Evolutionary conservation across 768 basidiomycete genomes (phyloP).

Genomic region (Podaxis pistillaris): DNA sequence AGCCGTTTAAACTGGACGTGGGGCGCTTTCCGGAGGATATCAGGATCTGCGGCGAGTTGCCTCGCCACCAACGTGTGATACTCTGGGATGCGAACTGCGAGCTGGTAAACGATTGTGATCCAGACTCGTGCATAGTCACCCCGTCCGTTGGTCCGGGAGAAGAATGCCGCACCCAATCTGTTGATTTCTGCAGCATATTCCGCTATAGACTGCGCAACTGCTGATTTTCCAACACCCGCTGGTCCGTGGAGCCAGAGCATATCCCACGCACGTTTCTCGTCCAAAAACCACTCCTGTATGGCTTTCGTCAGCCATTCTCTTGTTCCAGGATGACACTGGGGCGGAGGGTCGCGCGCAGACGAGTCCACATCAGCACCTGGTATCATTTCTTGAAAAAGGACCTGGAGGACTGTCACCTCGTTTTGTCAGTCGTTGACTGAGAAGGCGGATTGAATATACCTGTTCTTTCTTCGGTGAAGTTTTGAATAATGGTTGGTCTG

Average conservation of each 20-base stretch:
- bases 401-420: background rate
- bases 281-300: conserved; percentile 1
- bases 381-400: background rate
- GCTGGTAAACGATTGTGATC: background rate
- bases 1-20: background rate
- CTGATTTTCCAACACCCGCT: background rate
- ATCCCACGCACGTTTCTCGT: background rate
- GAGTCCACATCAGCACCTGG: background rate
- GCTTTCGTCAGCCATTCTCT: background rate
- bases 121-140: background rate
- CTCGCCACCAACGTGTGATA: background rate
- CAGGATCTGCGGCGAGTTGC: background rate
- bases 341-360: background rate
- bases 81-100: background rate
- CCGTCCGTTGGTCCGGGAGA: background rate
- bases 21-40: background rate
- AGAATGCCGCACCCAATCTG: background rate
- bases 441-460: background rate
- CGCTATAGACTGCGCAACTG: background rate
- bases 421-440: background rate
- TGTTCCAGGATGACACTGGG: conserved; percentile 9
- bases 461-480: background rate
- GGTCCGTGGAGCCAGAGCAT: background rate
- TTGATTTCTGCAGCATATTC: background rate
- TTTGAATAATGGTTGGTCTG: background rate